Base-by-base conservation (phyloP, 257 asterid species). In the Lantana camara region DNA sequence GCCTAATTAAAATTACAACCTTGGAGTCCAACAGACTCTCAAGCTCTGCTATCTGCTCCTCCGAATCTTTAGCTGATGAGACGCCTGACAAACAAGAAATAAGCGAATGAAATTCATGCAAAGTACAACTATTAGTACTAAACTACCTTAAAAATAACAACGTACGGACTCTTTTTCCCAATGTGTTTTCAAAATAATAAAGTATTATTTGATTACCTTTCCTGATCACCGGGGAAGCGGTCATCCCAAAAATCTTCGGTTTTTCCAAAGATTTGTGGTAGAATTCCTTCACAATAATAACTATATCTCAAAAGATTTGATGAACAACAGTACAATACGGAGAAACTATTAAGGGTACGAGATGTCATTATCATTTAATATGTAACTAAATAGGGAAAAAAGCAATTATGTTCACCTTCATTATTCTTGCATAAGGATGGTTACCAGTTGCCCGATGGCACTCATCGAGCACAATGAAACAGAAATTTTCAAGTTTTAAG, bases 231-330 rank as follows among this genome's bases (percentile, higher is more conserved):
- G 84, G 85, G n/a, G 92, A 73, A 32, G 94, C 81, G 41, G 91
- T 82, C 95, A 88, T 87, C 48, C 99, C 97, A 59, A 93, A 84
- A 56, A 90, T 72, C 80, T 77, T 93, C 13, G 95, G 95, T 71
- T 71, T 80, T 40, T 52, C 57, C 14, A 58, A 13, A 46, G 80
- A 72, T 21, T 49, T 79, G 46, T 76, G 87, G 75, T 90, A 90
- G 80, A 83, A 93, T 15, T 87, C 99, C 97, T 90, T 60, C 71
- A 82, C 13, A 30, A 7, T 16, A 55, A 75, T 19, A 73, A 71
- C 68, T n/a, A 17, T 35, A 63, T 37, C 12, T 60, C 56, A 65
- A 68, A 49, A 22, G 42, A 2, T 40, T 35, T 3, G 27, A 57
- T 34, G 9, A 42, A 69, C 63, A 47, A 48, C 17, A 53, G 9